These are phyloP conservation scores for Orbilia javanica DNA, from an alignment of 2,329 filamentous ascomycete genomes.

Conservation along the genomic window DNA sequence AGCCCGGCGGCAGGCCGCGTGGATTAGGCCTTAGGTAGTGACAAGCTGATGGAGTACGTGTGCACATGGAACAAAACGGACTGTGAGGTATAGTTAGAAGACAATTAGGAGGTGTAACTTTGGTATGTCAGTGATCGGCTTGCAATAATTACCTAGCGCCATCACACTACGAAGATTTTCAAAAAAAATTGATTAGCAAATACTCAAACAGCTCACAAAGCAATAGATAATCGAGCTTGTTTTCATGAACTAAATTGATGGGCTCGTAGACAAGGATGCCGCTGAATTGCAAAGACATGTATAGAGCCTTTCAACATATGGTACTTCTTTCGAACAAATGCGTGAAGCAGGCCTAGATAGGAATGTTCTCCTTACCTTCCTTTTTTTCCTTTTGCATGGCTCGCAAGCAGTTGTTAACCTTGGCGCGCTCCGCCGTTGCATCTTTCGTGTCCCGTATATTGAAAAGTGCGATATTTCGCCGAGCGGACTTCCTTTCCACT, in stretches of 20 bases:
- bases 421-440: slow-evolving; percentile 29
- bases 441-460: neutral
- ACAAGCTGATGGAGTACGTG: slow-evolving; percentile 43
- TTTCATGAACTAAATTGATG: neutral
- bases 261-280: neutral
- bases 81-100: slow-evolving; percentile 19
- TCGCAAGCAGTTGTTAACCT: slow-evolving; percentile 43
- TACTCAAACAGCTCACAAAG: neutral
- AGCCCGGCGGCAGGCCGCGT: slow-evolving; percentile 43
- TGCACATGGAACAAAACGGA: slow-evolving; percentile 45
- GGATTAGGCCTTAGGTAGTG: slow-evolving; percentile 37
- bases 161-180: slow-evolving; percentile 24
- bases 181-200: neutral
- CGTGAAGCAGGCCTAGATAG: neutral
- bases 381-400: slow-evolving; percentile 49
- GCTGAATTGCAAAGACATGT: neutral
- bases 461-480: neutral
- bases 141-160: slow-evolving; percentile 31
- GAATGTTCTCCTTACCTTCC: slow-evolving; percentile 35
- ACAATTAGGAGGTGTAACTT: neutral
- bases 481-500: slow-evolving; percentile 9
- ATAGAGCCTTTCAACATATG: neutral
- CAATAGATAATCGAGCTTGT: neutral
- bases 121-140: neutral
- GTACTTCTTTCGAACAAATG: neutral